Base-by-base conservation (phyloP, 192 early-diverging fungal species). In the Umbelopsis sp. region DNA sequence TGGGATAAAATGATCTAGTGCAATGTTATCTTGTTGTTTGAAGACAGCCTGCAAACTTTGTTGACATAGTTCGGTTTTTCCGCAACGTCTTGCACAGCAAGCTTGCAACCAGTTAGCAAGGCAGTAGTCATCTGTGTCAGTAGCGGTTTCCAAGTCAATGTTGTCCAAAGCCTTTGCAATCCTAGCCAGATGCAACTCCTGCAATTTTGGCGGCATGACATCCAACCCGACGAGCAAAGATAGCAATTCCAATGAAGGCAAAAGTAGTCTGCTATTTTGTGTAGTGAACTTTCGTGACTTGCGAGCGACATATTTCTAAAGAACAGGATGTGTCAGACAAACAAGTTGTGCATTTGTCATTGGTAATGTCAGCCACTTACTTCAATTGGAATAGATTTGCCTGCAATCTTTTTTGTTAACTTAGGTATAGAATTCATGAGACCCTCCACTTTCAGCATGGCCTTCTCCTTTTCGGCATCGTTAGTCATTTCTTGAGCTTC, bases 191-290 rank as follows among this genome's bases (percentile, higher is more conserved):
- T 88, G 71, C 20, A 16, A 48, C 50, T 76, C 49, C 4, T 92
- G 75, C 10, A 77, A 65, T 4, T 81, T 69, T 10, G 66, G 51
- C 0, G 93, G 87, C 74, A 92, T 90, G 71, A 92, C 86, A 68
- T 91, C 89, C 70, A 91, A 88, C 8, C 88, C 86, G 74, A 88
- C 88, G 80, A 87, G 91, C 35, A 90, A 77, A 50, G 90, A 82
- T 64, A 94, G 68, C 18, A 95, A 85, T 75, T 97, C 95, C 33
- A 93, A 81, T 2, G 83, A 90, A 6, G 94, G 93, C 15, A 95
- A 80, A 44, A 92, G 69, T 30, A 97, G 76, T 49, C 88, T 75
- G 66, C 82, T 79, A n/a, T 79, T 81, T 71, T 97, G 92, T 67
- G 78, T 50, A 11, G 75, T 15, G 73, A 89, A 95, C 66, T 93